Percentiles rank a stretch among this genome's conserved stretches.
Evolutionary conservation across 1,284 basidiomycete genomes (phyloP).

Genomic region (Trametes pubescens): DNA sequence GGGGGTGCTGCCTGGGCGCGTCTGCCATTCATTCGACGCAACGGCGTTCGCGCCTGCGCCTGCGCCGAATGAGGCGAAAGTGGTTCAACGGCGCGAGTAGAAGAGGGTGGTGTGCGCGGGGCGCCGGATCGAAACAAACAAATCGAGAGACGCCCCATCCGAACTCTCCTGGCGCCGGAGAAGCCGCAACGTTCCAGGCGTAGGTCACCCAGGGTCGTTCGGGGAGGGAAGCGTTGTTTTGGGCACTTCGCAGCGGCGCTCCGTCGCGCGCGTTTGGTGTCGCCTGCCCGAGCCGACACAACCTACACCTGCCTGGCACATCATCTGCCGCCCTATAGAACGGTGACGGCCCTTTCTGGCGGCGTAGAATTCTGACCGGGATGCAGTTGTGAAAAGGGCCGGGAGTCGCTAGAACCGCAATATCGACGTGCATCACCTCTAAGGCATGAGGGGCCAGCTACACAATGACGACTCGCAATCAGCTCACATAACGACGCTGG

Average conservation of each 20-base stretch:
- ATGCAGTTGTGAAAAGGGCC: neutral
- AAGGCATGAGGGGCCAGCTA: neutral
- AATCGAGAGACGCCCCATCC: neutral
- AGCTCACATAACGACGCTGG: neutral
- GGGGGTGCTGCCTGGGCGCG: neutral
- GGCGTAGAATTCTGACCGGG: slow-evolving; percentile 6
- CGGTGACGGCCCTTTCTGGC: neutral
- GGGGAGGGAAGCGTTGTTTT: slow-evolving; percentile 1
- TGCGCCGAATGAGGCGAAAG: neutral
- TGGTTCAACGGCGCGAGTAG: neutral
- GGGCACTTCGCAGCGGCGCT: slow-evolving; percentile 19
- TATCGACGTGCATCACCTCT: neutral
- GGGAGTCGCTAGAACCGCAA: neutral
- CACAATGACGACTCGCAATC: neutral
- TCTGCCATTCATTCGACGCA: neutral
- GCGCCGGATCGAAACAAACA: slow-evolving; percentile 11
- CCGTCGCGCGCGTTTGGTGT: slow-evolving; percentile 20
- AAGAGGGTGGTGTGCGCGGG: neutral
- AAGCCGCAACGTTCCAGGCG: slow-evolving; percentile 6
- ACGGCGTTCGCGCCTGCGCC: slow-evolving; percentile 1
- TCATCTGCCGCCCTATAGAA: neutral
- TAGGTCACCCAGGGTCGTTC: slow-evolving; percentile 2
- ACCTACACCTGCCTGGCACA: neutral
- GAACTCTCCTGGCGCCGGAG: slow-evolving; percentile 7
- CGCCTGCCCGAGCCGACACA: neutral